phyloP scores from a whole-genome alignment of 306 rosid genomes.

The Luffa acutangula region DNA sequence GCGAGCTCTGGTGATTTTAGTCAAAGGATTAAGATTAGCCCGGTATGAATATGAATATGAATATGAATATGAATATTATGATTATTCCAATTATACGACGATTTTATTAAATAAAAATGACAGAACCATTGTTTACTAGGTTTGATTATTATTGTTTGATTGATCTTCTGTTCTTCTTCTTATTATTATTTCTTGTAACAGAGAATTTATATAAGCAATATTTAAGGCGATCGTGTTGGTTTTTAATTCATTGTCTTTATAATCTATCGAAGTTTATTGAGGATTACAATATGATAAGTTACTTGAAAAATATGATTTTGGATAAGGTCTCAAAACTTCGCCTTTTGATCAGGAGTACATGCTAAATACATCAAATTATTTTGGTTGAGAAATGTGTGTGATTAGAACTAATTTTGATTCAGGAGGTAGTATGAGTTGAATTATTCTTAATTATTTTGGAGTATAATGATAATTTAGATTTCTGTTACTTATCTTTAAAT shows the following conservation, averaged over 20 bases:
- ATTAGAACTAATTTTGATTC: neutral
- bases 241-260: no score
- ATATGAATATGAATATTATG: neutral
- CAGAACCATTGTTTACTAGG: neutral
- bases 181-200: neutral
- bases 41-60: neutral
- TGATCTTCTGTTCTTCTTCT: neutral
- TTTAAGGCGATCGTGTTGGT: no score
- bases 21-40: slow-evolving; percentile 10
- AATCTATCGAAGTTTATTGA: neutral
- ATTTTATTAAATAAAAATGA: neutral
- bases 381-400: no score
- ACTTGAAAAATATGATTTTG: neutral
- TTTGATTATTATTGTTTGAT: neutral
- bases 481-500: neutral
- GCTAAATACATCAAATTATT: no score
- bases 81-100: neutral
- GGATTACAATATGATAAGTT: no score
- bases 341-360: no score
- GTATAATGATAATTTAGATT: neutral
- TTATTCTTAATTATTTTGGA: neutral
- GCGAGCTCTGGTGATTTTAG: neutral
- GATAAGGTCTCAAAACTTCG: neutral
- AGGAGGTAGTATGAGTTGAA: neutral
- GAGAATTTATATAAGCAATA: neutral